Evolutionary conservation across 169 alveolate genomes (phyloP), one percentile per base, ranked within the genome.

Genomic region (Plasmodium inui): DNA sequence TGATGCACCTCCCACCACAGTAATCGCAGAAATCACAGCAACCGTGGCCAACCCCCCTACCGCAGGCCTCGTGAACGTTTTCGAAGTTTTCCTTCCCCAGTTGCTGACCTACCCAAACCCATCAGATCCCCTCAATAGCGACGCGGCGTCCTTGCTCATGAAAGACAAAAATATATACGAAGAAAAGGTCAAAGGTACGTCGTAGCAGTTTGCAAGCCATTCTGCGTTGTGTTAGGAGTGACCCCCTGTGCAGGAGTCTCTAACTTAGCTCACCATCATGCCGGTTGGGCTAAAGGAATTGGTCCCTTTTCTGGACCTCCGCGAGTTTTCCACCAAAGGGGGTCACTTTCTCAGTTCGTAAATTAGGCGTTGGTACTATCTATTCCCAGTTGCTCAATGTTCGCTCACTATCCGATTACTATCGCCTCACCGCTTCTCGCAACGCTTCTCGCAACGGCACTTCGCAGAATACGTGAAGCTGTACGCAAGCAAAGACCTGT

Each of bases 71-170:
- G 98, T 97, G 72, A 99, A 99, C 96, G 98, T 98, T 10, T 98
- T 98, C 81, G 99, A 98, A 94, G 98, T 97, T 37, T 98, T 99
- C 92, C 93, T 99, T 19, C 99, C 99, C 17, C 99, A 99, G 92
- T 96, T 99, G 50, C 96, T 99, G 32, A 97, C 99, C 8, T 99
- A 99, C 93, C 99, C 99, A 4, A 98, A 98, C 92, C 99, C 99
- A 1, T 92, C 97, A 10, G 99, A 98, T 96, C 99, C 99, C 46
- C 95, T 99, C 46, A 99, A 99, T 95, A 97, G 98, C 55, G 99
- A 99, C 89, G 99, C 99, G 12, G 99, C 99, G 2, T 96, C 98
- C 34, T 90, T 99, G 28, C 92, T 97, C 95, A 94, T 97, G 96
- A 96, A 97, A 34, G 98, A 98, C 92, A 96, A 95, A 85, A 96